Base-by-base conservation (phyloP, 1,139 yeast genomes). In the Pichia sp. region DNA sequence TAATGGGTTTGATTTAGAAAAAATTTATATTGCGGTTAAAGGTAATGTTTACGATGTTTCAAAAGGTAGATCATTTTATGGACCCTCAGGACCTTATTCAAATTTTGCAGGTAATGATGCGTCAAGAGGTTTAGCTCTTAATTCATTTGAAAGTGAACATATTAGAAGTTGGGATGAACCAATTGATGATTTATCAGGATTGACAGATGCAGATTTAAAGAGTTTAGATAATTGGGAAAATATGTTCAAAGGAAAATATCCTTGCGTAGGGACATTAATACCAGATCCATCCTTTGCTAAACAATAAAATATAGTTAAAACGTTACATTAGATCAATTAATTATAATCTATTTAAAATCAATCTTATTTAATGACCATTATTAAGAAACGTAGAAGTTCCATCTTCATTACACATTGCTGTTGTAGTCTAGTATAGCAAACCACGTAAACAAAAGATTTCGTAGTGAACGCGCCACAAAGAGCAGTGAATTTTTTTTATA, bases 71-170 rank as follows among this genome's bases (percentile, higher is more conserved):
- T 74, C 79, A 42, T 92, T 92, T 61, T 92, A 94, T 61, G 98
- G 98, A 0, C 98, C 98, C 4, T 89, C 94, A 23, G 97, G 97
- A 0, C 96, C 97, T 0, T 92, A 92, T 64, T 82, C 85, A 47
- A 89, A 87, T 61, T 92, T 92, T 70, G 97, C 97, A 1, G 98
- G 98, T 4, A 83, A 87, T 55, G 98, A 92, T 66, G 97, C 98
- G 3, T 84, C 95, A 3, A 71, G 98, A 53, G 98, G 98, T 0
- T 74, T 92, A 51, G 97, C 97, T 1, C 71, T 78, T 58, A 92
- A 90, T 64, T 85, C 96, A 30, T 92, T 92, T 66, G 97, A 92
- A 42, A 23, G 44, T 44, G 65, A 65, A 3, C 69, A 73, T 46
- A 69, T 84, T 37, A 78, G 75, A 39, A 71, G 76, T 12, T 68